phyloP scores from a whole-genome alignment of 768 basidiomycete species.

The Kwoniella pini region DNA sequence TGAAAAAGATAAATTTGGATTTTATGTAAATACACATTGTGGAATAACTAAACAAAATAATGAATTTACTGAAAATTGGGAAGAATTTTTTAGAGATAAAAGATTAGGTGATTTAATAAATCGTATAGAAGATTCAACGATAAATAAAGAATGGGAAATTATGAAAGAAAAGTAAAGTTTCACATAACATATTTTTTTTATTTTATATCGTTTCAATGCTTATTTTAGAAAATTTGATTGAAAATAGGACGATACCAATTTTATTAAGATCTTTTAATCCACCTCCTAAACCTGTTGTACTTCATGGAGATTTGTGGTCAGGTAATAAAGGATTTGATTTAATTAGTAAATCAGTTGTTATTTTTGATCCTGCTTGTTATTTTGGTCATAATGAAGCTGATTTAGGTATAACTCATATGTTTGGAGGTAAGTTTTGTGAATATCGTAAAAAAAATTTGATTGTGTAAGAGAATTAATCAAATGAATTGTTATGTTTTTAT shows the following conservation, averaged over 20 bases:
- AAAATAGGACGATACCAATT: slow-evolving; percentile 36
- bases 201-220: not conserved
- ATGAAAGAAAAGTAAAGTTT: slow-evolving; percentile 34
- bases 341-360: slow-evolving; percentile 31
- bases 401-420: slow-evolving; percentile 53
- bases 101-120: slow-evolving; percentile 43
- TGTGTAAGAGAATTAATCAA: too few relatives aligned
- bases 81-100: slow-evolving; percentile 45
- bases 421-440: slow-evolving; percentile 44
- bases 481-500: not conserved
- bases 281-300: slow-evolving; percentile 43
- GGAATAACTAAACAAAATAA: slow-evolving; percentile 52
- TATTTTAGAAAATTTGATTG: too few relatives aligned
- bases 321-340: slow-evolving; percentile 49
- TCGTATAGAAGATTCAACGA: slow-evolving; percentile 34
- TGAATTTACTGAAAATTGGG: slow-evolving; percentile 45
- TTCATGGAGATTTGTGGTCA: slow-evolving; percentile 55
- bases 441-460: too few relatives aligned
- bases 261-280: slow-evolving; percentile 35
- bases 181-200: too few relatives aligned
- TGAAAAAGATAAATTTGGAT: slow-evolving; percentile 35
- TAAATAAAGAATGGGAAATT: slow-evolving; percentile 34
- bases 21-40: slow-evolving; percentile 46
- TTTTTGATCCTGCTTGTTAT: slow-evolving; percentile 49
- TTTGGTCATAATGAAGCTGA: slow-evolving; percentile 50